Conservation (phyloP, 2,329 filamentous ascomycete genomes). For the Pseudopyricularia javanii region DNA sequence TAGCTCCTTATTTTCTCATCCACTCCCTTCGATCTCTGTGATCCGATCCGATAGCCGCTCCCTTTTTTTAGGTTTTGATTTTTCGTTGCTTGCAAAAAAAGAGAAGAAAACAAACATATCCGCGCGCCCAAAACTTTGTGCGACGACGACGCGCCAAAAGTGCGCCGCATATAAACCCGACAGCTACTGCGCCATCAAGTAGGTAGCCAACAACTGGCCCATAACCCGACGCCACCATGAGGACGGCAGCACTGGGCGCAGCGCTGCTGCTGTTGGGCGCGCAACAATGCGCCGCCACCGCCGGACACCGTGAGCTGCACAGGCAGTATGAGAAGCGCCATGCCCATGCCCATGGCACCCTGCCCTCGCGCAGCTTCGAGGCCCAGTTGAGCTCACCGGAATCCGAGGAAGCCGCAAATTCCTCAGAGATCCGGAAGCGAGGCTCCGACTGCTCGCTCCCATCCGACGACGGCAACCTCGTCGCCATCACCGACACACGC, state of each 20-base stretch:
- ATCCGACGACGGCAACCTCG: conserved; percentile 45
- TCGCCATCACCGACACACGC: conserved; percentile 49
- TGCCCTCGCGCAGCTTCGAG: not conserved
- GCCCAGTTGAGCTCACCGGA: not conserved
- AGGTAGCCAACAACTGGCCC: conserved; percentile 1
- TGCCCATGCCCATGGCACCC: conserved; percentile 21
- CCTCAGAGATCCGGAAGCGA: conserved; percentile 1
- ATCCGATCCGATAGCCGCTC: not conserved
- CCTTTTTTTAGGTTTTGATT: not conserved
- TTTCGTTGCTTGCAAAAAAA: not conserved
- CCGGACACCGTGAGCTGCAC: conserved; percentile 24
- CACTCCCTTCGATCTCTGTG: not conserved
- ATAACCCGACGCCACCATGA: conserved; percentile 28
- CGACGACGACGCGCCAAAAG: not conserved
- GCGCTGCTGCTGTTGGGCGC: conserved; percentile 33
- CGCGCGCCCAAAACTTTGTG: not conserved
- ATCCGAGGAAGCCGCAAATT: not conserved
- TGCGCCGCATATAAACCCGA: no score
- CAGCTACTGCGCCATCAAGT: not conserved
- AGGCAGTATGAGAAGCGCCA: conserved; percentile 17
- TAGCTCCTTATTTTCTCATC: not conserved
- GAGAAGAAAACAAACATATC: not conserved
- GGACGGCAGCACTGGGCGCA: conserved; percentile 34
- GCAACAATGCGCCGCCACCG: conserved; percentile 22
- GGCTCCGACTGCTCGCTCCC: conserved; percentile 47